Conservation (phyloP, 2,329 filamentous ascomycete genomes). For the Claviceps pusilla region DNA sequence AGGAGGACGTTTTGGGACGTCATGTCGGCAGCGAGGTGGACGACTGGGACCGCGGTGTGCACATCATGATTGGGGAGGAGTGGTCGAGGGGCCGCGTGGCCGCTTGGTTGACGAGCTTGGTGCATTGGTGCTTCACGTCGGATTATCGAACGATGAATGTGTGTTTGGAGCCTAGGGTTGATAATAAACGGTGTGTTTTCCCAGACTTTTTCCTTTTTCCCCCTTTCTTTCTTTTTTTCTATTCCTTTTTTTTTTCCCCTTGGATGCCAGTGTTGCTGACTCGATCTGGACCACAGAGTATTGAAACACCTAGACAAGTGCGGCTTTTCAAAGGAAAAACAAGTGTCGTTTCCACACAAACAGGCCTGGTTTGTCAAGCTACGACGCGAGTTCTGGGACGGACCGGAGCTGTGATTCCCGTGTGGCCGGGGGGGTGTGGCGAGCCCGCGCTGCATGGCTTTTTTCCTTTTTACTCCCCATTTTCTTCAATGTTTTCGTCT, state of each 20-base stretch:
- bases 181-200: slow-evolving; percentile 63
- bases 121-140: slow-evolving; percentile 70
- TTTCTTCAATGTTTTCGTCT: no score
- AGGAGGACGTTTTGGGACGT: slow-evolving; percentile 67
- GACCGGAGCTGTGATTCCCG: slow-evolving; percentile 38
- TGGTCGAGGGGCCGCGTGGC: slow-evolving; percentile 75
- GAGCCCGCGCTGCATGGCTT: not conserved
- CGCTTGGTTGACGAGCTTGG: slow-evolving; percentile 68
- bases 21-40: slow-evolving; percentile 50
- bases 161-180: slow-evolving; percentile 76
- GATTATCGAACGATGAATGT: slow-evolving; percentile 72
- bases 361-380: slow-evolving; percentile 76
- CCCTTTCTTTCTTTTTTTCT: not conserved
- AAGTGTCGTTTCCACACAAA: slow-evolving; percentile 82
- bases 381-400: slow-evolving; percentile 64
- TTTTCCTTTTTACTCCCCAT: no score
- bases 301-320: slow-evolving; percentile 50
- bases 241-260: not conserved
- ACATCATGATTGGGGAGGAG: slow-evolving; percentile 81
- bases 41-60: slow-evolving; percentile 79
- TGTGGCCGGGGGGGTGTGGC: not conserved
- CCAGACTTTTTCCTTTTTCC: not conserved
- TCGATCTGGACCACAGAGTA: slow-evolving; percentile 8
- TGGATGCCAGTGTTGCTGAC: not conserved
- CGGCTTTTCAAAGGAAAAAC: slow-evolving; percentile 76